Percentiles rank a stretch among this genome's conserved stretches.
Evolutionary conservation across 108 stramenopile genomes (phyloP).

Genomic region (Pseudonitzschia delicatissima): DNA sequence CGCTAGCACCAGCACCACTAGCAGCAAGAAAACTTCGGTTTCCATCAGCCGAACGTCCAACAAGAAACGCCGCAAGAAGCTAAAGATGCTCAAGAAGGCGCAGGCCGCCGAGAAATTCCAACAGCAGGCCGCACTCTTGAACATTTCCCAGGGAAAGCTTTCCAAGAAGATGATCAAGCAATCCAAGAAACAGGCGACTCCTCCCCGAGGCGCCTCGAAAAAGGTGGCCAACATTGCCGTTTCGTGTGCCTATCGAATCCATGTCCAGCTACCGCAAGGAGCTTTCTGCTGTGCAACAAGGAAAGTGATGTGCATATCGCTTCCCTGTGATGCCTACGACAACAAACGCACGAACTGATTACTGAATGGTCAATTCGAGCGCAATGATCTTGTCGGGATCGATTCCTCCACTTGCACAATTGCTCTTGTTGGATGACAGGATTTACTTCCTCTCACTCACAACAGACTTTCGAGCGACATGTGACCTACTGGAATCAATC

Average conservation of each 20-base stretch:
- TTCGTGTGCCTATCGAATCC: constrained; percentile 46
- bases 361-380: too few relatives aligned
- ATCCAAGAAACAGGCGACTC: not conserved
- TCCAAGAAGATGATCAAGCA: constrained; percentile 5
- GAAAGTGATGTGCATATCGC: too few relatives aligned
- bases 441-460: too few relatives aligned
- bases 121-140: not conserved
- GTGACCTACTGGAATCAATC: too few relatives aligned
- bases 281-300: not conserved
- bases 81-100: constrained; percentile 73
- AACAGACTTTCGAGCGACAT: too few relatives aligned
- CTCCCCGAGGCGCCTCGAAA: constrained; percentile 15
- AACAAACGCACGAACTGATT: too few relatives aligned
- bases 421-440: too few relatives aligned
- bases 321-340: too few relatives aligned
- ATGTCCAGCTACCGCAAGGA: constrained; percentile 46
- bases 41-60: constrained; percentile 54
- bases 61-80: constrained; percentile 61
- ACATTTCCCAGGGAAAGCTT: not conserved
- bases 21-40: not conserved
- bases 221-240: constrained; percentile 41
- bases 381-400: too few relatives aligned
- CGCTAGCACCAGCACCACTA: not conserved
- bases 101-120: constrained; percentile 31
- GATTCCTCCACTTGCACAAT: too few relatives aligned